Evolutionary conservation across 1,284 basidiomycete genomes (phyloP).

Genomic region (Tilletia walkeri): DNA sequence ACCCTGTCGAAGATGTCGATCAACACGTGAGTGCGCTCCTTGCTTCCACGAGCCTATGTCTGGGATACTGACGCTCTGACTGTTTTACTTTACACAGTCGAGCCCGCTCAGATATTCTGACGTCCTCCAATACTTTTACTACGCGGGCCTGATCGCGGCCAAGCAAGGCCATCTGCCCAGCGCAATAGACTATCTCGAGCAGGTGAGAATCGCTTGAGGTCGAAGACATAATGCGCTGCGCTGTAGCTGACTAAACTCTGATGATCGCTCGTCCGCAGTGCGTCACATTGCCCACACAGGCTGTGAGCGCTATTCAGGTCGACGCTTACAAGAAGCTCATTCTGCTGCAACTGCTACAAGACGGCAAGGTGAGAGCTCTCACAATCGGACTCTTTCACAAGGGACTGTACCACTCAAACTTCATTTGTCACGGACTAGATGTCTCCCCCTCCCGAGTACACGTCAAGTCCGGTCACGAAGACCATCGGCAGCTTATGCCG

Average conservation of each 20-base stretch:
- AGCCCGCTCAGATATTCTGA: constrained; percentile 21
- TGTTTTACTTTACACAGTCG: neutral
- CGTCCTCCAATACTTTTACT: constrained; percentile 47
- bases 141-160: constrained; percentile 38
- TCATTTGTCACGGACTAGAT: neutral
- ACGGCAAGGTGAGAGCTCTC: constrained; percentile 64
- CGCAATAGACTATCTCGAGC: constrained; percentile 42
- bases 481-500: constrained; percentile 25
- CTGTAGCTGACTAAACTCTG: neutral
- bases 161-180: constrained; percentile 27
- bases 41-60: neutral
- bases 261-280: constrained; percentile 46
- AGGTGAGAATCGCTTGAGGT: constrained; percentile 26
- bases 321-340: constrained; percentile 79
- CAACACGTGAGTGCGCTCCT: neutral
- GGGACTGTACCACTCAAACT: neutral
- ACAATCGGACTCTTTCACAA: neutral
- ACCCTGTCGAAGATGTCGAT: constrained; percentile 20
- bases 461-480: constrained; percentile 23
- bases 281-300: constrained; percentile 68
- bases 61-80: neutral
- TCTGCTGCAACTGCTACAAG: constrained; percentile 70
- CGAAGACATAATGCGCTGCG: neutral
- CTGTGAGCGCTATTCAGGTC: constrained; percentile 70
- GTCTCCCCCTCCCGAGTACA: constrained; percentile 27